Percentiles rank a stretch among this genome's conserved stretches.
phyloP scores from a whole-genome alignment of 2,329 filamentous ascomycete species.

The Pyricularia grisea region DNA sequence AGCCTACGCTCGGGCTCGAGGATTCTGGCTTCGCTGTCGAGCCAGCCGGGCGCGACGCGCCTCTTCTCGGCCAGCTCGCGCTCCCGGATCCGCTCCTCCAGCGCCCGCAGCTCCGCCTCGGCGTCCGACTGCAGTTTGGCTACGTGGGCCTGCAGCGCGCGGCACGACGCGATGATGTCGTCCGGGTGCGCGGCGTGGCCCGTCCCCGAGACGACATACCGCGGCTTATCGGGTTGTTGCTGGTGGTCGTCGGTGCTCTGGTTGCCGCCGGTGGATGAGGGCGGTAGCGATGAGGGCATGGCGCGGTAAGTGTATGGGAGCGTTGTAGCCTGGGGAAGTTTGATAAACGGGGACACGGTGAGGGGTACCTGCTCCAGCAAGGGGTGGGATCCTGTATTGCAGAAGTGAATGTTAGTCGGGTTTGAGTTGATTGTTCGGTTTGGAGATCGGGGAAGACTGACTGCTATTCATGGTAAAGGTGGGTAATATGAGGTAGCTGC shows the following conservation, averaged over 20 bases:
- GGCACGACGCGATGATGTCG: constrained; percentile 75
- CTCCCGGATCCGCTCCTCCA: constrained; percentile 57
- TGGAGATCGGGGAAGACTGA: constrained; percentile 2
- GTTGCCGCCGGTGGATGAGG: constrained; percentile 45
- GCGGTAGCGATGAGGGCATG: constrained; percentile 78
- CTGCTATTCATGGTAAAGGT: constrained; percentile 9
- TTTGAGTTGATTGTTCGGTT: neutral
- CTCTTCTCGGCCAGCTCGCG: constrained; percentile 72
- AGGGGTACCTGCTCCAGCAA: constrained; percentile 87
- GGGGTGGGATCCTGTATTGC: constrained; percentile 61
- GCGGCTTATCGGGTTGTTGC: constrained; percentile 33
- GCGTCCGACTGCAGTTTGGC: constrained; percentile 59
- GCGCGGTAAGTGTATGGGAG: constrained; percentile 93
- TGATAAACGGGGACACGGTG: constrained; percentile 89
- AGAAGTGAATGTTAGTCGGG: constrained; percentile 7
- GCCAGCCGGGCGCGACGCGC: constrained; percentile 68
- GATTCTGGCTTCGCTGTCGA: constrained; percentile 63
- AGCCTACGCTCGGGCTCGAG: constrained; percentile 53
- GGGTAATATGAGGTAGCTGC: neutral
- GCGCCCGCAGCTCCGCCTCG: constrained; percentile 54
- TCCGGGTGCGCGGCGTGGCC: constrained; percentile 80
- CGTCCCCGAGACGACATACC: constrained; percentile 69
- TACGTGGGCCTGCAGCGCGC: constrained; percentile 68
- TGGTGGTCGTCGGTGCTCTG: constrained; percentile 5
- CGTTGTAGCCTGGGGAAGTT: constrained; percentile 79